Conservation (phyloP, 768 basidiomycete genomes). For the Trametes villosa region DNA sequence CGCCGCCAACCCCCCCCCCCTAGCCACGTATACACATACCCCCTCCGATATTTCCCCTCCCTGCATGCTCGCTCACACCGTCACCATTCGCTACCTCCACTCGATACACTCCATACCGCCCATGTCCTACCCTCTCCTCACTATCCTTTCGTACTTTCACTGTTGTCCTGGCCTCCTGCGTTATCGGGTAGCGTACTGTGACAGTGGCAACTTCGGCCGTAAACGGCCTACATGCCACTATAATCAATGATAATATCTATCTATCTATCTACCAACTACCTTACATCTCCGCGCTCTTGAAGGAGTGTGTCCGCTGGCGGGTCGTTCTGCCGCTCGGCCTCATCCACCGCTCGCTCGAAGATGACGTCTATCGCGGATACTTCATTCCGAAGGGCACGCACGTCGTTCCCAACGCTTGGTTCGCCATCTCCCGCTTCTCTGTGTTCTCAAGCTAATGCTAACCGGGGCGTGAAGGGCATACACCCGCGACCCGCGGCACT, state of each 20-base stretch:
- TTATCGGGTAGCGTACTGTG: neutral
- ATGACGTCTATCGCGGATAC: conserved; percentile 19
- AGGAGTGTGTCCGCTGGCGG: conserved; percentile 21
- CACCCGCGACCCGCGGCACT: neutral
- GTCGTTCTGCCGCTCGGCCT: conserved; percentile 31
- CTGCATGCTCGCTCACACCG: neutral
- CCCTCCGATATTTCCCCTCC: neutral
- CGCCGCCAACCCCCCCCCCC: neutral
- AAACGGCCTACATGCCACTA: neutral
- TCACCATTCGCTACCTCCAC: neutral
- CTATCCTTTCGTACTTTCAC: neutral
- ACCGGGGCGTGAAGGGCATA: neutral
- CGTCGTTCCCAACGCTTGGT: conserved; percentile 20
- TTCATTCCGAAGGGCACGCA: conserved; percentile 13
- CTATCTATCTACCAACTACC: conserved; percentile 9
- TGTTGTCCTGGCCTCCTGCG: neutral
- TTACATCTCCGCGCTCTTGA: conserved; percentile 20
- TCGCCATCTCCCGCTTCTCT: neutral
- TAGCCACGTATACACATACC: neutral
- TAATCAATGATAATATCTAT: neutral
- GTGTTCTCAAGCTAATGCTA: neutral
- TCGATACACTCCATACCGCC: too few species aligned
- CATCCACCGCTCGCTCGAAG: conserved; percentile 29
- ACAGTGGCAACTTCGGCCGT: neutral
- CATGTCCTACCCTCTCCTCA: neutral